Base-by-base conservation (phyloP, 257 asterid species). In the Asclepias syriaca region DNA sequence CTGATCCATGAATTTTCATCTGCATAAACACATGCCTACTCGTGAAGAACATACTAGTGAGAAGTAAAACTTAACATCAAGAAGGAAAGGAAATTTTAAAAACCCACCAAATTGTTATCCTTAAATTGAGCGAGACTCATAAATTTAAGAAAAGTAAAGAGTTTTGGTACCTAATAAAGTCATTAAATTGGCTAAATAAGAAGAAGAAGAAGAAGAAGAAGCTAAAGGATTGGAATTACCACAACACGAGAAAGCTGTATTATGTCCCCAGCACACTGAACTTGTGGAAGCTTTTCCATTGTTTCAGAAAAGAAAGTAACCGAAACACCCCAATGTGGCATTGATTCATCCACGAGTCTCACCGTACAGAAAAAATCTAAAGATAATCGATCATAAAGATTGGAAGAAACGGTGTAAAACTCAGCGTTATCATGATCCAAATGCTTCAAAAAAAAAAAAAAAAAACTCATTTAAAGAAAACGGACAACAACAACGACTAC, bases 261-360 rank as follows among this genome's bases (percentile, higher is more conserved):
- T 43, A 91, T 84, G 67, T 91, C 94, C 39, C 98, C 97, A 74
- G 71, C 82, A 68, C 80, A 69, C 82, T 70, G 77, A 66, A 86
- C 85, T 16, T 39, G 78, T 73, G 97, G 97, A 71, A 93, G 97
- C 75, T 67, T 83, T 37, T 76, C 88, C 91, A 85, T 84, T 8
- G 83, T 76, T 75, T 80, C 90, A 56, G 84, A 81, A 60, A 90
- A 90, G 66, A 93, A 77, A 56, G 71, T 66, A 9, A 89, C 77
- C 19, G 71, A 43, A 69, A 91, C 75, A 65, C 96, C 90, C 19
- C 73, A 72, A 43, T 72, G 75, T 55, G 90, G 75, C 66, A 59
- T 76, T 49, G 98, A 86, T 70, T 88, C 88, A 75, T 87, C 97
- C 54, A 89, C 72, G 24, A 93, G 76, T 79, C 63, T 89, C 15